phyloP scores from a whole-genome alignment of 129 eudicot genomes.

The Escallonia rubra region DNA sequence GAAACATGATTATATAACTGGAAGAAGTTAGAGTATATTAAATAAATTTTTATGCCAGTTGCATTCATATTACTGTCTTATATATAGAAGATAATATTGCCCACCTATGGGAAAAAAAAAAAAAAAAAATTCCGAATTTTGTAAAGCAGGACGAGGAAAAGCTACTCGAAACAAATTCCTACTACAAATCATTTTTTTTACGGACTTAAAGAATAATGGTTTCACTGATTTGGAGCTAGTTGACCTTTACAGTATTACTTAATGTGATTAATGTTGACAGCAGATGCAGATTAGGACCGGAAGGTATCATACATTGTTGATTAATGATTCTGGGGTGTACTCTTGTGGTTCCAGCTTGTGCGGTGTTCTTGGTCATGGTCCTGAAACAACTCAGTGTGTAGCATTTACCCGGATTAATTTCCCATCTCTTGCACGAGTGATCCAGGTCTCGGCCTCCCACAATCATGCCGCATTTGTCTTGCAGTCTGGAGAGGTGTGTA shows the following conservation, averaged over 20 bases:
- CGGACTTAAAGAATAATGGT: too few species aligned
- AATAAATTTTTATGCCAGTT: too few species aligned
- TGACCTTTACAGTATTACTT: not conserved
- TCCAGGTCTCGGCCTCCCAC: slow-evolving; percentile 84
- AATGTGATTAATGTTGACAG: not conserved
- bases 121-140: too few species aligned
- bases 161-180: too few species aligned
- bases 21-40: too few species aligned
- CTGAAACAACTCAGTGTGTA: slow-evolving; percentile 77
- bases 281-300: slow-evolving; percentile 97
- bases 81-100: too few species aligned
- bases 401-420: slow-evolving; percentile 67
- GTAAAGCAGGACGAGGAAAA: too few species aligned
- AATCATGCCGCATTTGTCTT: slow-evolving; percentile 94
- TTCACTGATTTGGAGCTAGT: not conserved
- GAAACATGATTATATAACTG: too few species aligned
- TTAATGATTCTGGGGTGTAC: slow-evolving; percentile 62
- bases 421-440: slow-evolving; percentile 48
- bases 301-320: slow-evolving; percentile 83
- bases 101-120: too few species aligned
- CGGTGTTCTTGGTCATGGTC: slow-evolving; percentile 99
- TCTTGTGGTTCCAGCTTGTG: slow-evolving; percentile 95
- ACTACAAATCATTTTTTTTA: too few species aligned
- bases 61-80: too few species aligned
- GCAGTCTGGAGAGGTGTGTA: slow-evolving; percentile 73